A percentile compares a stretch with the other conserved stretches of the same genome.
Conservation (phyloP, 1,284 basidiomycete genomes). For the Boletus nobilissimus region DNA sequence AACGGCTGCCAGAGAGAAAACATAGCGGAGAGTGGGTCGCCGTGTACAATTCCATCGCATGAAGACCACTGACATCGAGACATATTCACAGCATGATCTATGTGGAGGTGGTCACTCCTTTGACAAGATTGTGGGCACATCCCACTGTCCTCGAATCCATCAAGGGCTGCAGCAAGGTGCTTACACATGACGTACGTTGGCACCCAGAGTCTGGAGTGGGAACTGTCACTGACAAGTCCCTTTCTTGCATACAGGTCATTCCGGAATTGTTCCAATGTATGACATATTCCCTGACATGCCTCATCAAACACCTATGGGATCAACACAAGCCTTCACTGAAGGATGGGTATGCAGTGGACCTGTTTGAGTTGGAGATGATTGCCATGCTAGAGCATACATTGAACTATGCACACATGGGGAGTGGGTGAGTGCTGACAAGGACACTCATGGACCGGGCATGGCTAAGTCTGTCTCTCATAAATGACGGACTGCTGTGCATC, state of each 20-base stretch:
- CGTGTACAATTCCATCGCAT: no score
- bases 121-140: neutral
- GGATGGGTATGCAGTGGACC: neutral
- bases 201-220: neutral
- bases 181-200: neutral
- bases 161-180: neutral
- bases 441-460: neutral
- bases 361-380: slow-evolving; percentile 3
- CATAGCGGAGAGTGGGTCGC: neutral
- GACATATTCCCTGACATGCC: neutral
- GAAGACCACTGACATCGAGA: neutral
- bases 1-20: neutral
- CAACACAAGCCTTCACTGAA: neutral
- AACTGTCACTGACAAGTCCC: neutral
- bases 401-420: slow-evolving; percentile 20
- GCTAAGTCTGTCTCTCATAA: no score
- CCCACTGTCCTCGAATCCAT: neutral
- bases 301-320: neutral
- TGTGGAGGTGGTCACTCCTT: neutral
- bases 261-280: neutral
- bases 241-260: neutral
- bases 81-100: neutral
- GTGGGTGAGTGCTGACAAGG: neutral
- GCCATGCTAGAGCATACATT: slow-evolving; percentile 11
- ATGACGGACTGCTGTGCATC: neutral